These are phyloP conservation scores for Scutellaria baicalensis DNA, from an alignment of 257 asterid genomes.

Conservation along the genomic window DNA sequence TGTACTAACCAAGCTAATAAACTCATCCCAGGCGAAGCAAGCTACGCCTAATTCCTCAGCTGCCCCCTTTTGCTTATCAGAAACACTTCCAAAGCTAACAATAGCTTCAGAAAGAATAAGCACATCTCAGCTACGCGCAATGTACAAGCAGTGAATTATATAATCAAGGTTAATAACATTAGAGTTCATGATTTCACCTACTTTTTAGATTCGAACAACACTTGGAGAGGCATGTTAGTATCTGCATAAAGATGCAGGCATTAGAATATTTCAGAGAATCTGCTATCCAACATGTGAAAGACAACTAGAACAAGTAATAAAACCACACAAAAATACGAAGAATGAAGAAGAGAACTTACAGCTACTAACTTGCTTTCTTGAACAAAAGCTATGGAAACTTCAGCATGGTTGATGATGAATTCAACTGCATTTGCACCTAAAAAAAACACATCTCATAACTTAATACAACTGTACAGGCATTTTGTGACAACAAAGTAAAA, in stretches of 20 bases:
- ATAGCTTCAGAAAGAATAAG: constrained; percentile 47
- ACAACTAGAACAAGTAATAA: neutral
- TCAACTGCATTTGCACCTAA: constrained; percentile 95
- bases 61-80: constrained; percentile 53
- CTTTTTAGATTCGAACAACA: constrained; percentile 65
- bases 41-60: constrained; percentile 64
- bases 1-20: constrained; percentile 44
- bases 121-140: constrained; percentile 6
- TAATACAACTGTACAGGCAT: neutral
- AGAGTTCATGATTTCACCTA: constrained; percentile 26
- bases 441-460: neutral
- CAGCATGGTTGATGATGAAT: constrained; percentile 89
- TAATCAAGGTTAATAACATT: neutral
- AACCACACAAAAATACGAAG: neutral
- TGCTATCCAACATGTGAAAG: no score
- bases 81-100: constrained; percentile 66
- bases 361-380: constrained; percentile 72
- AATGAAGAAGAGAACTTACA: constrained; percentile 25
- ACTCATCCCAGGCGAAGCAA: constrained; percentile 89
- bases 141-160: neutral
- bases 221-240: constrained; percentile 61
- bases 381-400: constrained; percentile 67
- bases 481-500: neutral
- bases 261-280: no score
- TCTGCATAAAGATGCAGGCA: constrained; percentile 40